Conservation (phyloP, 352 stramenopile genomes). For the Aphanomyces astaci region DNA sequence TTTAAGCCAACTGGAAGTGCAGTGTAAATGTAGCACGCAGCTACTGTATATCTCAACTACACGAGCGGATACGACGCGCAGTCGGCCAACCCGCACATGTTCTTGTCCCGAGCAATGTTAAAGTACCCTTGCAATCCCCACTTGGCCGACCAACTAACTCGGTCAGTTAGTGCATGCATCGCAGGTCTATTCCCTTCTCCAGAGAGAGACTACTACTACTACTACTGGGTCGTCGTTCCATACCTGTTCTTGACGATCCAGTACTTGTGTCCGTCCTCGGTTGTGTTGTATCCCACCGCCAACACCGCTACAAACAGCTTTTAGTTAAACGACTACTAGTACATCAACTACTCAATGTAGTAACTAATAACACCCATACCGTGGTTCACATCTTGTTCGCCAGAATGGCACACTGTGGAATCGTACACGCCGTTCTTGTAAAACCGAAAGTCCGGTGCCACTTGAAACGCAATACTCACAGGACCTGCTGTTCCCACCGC, state of each 20-base stretch:
- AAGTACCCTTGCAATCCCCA: conserved; percentile 97
- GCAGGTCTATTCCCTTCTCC: too few species aligned
- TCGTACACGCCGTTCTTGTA: conserved; percentile 86
- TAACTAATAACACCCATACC: too few species aligned
- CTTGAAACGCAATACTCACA: conserved; percentile 82
- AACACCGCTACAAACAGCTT: conserved; percentile 85
- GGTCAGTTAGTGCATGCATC: background rate
- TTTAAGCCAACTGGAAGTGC: background rate
- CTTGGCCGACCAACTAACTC: conserved; percentile 52
- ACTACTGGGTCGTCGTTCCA: too few species aligned
- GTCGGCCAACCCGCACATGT: conserved; percentile 85
- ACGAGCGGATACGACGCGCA: conserved; percentile 82
- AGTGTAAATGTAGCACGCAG: background rate
- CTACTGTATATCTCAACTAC: conserved; percentile 28
- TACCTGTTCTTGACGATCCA: conserved; percentile 99
- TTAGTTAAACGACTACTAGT: too few species aligned
- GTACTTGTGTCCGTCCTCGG: conserved; percentile 79
- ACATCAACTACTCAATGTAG: too few species aligned
- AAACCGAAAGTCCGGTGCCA: conserved; percentile 82
- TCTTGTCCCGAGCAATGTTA: conserved; percentile 84
- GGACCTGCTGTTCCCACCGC: conserved; percentile 59
- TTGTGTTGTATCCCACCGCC: conserved; percentile 93
- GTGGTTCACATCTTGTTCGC: conserved; percentile 84
- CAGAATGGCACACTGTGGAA: conserved; percentile 69
- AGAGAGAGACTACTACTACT: too few species aligned